Base-by-base conservation (phyloP, 1,139 yeast species). In the Debaryomycetaceae sp. region DNA sequence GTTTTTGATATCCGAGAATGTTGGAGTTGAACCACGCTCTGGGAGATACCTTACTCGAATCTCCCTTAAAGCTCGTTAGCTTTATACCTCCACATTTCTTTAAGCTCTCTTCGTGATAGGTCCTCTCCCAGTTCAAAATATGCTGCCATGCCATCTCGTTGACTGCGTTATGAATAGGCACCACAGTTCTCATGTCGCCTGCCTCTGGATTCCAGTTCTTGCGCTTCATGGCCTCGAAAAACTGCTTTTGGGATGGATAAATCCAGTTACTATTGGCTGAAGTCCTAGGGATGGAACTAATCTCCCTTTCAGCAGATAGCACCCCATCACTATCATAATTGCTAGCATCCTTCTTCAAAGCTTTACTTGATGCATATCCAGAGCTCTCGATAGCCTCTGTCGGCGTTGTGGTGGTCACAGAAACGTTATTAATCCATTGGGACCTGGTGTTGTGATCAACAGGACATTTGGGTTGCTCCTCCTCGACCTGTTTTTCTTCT, bases 161-260 rank as follows among this genome's bases (percentile, higher is more conserved):
- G 31, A 93, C 98, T 33, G 88, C 81, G 59, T 93, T 93, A 62
- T 93, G 99, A 39, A 93, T 85, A 1, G 98, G 98, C 2, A 93
- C 96, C 35, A 93, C 89, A 0, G 95, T 80, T 52, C 81, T 73
- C 98, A 93, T 93, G 59, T 91, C 98, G 6, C 69, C 65, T 0
- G 87, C 86, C 13, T 80, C 70, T 2, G 98, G 97, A 44, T 83
- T 77, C 91, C 96, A 89, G 49, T 87, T 80, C 60, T 93, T 93
- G 49, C 98, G 80, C 54, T 79, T 74, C 98, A 93, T 93, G 11
- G 98, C 97, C 49, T 88, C 95, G 62, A 74, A 93, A 60, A 93
- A 93, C 69, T 91, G 98, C 62, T 88, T 88, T 62, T 93, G 96
- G 1, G 96, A 87, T 7, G 99, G 99, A 59, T 93, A 93, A 1